phyloP scores from a whole-genome alignment of 2,329 filamentous ascomycete genomes.

The Gliomastix tumulicola region DNA sequence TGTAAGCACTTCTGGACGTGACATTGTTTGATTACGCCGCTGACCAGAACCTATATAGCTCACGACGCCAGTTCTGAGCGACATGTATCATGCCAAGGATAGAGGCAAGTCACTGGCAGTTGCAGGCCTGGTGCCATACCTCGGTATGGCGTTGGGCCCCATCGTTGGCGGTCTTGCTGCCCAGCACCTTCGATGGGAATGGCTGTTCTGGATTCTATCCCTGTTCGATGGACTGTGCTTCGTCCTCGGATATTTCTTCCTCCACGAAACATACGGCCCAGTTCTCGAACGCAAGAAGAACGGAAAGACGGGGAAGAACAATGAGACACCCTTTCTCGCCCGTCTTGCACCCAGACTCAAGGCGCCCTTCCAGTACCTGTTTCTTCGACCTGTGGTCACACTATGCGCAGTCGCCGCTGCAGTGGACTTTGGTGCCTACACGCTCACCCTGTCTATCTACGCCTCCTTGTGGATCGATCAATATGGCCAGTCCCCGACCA shows the following conservation, averaged over 20 bases:
- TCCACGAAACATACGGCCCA: constrained; percentile 53
- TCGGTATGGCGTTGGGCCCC: constrained; percentile 62
- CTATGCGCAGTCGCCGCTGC: constrained; percentile 35
- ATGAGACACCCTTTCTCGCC: neutral
- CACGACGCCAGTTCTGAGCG: constrained; percentile 23
- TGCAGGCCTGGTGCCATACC: constrained; percentile 16
- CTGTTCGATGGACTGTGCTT: constrained; percentile 51
- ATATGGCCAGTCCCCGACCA: constrained; percentile 36
- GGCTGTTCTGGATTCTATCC: constrained; percentile 62
- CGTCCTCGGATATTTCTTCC: constrained; percentile 43
- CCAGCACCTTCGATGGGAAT: constrained; percentile 57
- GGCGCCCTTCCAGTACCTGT: constrained; percentile 24
- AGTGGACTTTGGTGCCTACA: constrained; percentile 42
- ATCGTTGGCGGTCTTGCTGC: constrained; percentile 61
- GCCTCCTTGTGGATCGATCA: constrained; percentile 35
- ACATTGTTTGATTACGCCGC: too few relatives aligned
- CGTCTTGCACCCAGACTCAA: neutral
- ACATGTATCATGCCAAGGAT: constrained; percentile 24
- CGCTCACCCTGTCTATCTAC: constrained; percentile 46
- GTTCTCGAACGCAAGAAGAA: constrained; percentile 37
- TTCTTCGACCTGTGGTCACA: constrained; percentile 37
- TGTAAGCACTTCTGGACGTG: too few relatives aligned
- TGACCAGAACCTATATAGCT: constrained; percentile 11
- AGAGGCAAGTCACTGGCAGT: constrained; percentile 27
- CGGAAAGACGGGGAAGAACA: constrained; percentile 2